Evolutionary conservation across 108 stramenopile genomes (phyloP).

Genomic region (Cyclotella sp.): DNA sequence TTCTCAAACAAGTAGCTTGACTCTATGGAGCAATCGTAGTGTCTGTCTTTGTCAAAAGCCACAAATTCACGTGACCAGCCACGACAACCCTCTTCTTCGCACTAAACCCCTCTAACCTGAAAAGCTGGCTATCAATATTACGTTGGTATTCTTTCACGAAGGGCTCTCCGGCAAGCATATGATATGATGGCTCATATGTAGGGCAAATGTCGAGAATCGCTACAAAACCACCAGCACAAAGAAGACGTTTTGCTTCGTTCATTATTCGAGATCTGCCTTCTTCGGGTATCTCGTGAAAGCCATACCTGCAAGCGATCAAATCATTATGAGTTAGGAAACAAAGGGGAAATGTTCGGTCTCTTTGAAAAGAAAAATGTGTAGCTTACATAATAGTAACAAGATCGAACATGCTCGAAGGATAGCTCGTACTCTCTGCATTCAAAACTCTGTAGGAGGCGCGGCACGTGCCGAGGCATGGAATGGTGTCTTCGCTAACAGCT

Average conservation of each 20-base stretch:
- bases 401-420: constrained; percentile 58
- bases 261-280: constrained; percentile 64
- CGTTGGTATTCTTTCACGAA: constrained; percentile 86
- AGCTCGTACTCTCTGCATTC: constrained; percentile 72
- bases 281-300: constrained; percentile 79
- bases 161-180: constrained; percentile 87
- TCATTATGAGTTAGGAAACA: constrained; percentile 3
- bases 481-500: constrained; percentile 8
- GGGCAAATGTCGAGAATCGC: constrained; percentile 82
- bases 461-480: constrained; percentile 14
- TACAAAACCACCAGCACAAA: constrained; percentile 65
- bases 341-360: background rate
- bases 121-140: constrained; percentile 81
- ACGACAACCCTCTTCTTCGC: constrained; percentile 39
- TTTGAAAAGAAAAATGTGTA: background rate
- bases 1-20: background rate
- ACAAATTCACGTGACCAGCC: constrained; percentile 60
- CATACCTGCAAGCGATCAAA: constrained; percentile 73
- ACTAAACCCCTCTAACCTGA: constrained; percentile 32
- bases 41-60: constrained; percentile 43
- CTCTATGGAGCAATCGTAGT: constrained; percentile 8
- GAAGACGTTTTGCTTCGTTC: constrained; percentile 68
- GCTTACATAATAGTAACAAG: constrained; percentile 47
- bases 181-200: constrained; percentile 57
- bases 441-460: constrained; percentile 39